These are phyloP conservation scores for Monilinia vaccinii-corymbosi DNA, from an alignment of 2,329 filamentous ascomycete genomes.

Conservation along the genomic window DNA sequence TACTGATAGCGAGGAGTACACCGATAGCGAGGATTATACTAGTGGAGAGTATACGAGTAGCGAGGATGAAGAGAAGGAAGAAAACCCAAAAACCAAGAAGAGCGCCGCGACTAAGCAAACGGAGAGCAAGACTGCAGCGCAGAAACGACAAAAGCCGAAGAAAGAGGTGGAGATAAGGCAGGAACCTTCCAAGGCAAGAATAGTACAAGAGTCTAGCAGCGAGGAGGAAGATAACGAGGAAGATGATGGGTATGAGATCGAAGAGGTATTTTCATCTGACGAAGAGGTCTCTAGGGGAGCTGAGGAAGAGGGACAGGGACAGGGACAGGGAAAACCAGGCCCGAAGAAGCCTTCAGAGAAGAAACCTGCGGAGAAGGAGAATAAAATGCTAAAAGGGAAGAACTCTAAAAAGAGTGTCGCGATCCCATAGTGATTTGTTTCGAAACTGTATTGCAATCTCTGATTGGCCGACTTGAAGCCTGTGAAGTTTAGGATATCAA, in stretches of 20 bases:
- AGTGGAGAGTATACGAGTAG: constrained; percentile 2
- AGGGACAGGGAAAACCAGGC: not conserved
- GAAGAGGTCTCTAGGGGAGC: not conserved
- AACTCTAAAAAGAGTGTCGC: constrained; percentile 2
- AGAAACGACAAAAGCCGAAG: not conserved
- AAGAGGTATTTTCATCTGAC: constrained; percentile 7
- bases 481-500: not conserved
- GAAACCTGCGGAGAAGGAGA: not conserved
- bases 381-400: not conserved
- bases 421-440: not conserved
- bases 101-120: not conserved
- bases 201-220: constrained; percentile 2
- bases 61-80: not conserved
- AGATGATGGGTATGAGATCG: constrained; percentile 4
- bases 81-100: not conserved
- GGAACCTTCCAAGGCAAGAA: not conserved
- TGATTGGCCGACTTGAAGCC: not conserved
- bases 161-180: not conserved
- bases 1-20: constrained; percentile 8
- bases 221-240: not conserved
- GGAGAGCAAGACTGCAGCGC: not conserved
- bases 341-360: not conserved
- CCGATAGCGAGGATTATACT: constrained; percentile 7
- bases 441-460: not conserved
- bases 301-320: not conserved